These are phyloP conservation scores for Carex cristatella DNA, from an alignment of 176 grass and related monocot species.

Conservation along the genomic window DNA sequence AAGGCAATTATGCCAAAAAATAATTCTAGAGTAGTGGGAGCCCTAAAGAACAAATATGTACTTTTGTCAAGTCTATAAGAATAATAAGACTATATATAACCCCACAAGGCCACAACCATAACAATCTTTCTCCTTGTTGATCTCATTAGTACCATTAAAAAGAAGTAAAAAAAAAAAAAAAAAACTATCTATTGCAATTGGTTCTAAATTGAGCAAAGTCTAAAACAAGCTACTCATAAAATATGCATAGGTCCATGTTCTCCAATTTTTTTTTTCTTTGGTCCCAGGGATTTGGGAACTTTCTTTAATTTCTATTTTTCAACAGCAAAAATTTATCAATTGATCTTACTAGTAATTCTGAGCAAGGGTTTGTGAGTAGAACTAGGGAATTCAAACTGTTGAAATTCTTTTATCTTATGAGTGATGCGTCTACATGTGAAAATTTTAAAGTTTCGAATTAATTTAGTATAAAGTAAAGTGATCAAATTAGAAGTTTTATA, in stretches of 20 bases:
- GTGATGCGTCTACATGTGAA: too few species aligned
- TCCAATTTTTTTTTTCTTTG: not conserved
- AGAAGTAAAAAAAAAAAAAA: too few species aligned
- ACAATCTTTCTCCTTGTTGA: not conserved
- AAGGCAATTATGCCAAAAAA: not conserved
- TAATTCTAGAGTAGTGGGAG: not conserved
- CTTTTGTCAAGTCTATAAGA: not conserved
- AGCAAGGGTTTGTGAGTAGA: too few species aligned
- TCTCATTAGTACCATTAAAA: not conserved
- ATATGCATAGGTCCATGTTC: conserved; percentile 3
- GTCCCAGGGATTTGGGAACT: not conserved
- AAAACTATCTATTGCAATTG: not conserved
- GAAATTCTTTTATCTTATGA: too few species aligned
- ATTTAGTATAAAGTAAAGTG: too few species aligned
- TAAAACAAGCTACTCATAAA: not conserved
- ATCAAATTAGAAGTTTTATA: too few species aligned
- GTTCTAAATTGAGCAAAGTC: conserved; percentile 11
- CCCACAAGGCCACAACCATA: not conserved
- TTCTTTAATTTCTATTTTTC: not conserved
- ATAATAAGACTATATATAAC: not conserved
- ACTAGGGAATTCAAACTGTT: too few species aligned
- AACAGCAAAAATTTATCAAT: not conserved
- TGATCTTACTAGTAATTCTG: not conserved
- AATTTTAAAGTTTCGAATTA: too few species aligned
- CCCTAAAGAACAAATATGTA: not conserved